Conservation (phyloP, 495 filamentous ascomycete genomes). For the Letharia columbiana region DNA sequence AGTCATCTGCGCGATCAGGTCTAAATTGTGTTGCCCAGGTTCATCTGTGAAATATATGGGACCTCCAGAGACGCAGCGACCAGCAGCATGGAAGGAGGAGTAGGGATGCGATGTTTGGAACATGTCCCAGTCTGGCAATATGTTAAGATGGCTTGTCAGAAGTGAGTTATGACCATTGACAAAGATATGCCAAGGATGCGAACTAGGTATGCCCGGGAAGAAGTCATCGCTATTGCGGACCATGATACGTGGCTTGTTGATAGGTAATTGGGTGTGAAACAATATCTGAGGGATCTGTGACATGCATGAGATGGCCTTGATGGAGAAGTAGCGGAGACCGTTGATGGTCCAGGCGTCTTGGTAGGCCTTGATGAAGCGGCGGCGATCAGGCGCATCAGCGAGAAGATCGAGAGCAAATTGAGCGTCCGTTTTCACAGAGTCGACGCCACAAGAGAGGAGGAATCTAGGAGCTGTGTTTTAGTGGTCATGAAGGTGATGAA, state of each 20-base stretch:
- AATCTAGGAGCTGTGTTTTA: slow-evolving; percentile 38
- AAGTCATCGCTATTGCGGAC: slow-evolving; percentile 92
- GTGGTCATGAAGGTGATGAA: not conserved
- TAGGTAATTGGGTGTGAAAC: slow-evolving; percentile 73
- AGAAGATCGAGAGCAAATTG: slow-evolving; percentile 81
- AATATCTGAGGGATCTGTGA: slow-evolving; percentile 73
- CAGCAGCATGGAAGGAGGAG: slow-evolving; percentile 77
- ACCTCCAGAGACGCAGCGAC: slow-evolving; percentile 80
- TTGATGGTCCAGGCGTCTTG: slow-evolving; percentile 80
- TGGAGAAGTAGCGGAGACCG: slow-evolving; percentile 66
- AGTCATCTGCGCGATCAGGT: slow-evolving; percentile 70
- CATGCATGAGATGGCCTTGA: slow-evolving; percentile 84
- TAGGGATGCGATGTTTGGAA: slow-evolving; percentile 82
- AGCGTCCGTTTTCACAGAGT: slow-evolving; percentile 83
- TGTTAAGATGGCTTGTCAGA: slow-evolving; percentile 63
- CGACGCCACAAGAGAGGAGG: slow-evolving; percentile 57
- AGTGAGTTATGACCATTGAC: slow-evolving; percentile 88
- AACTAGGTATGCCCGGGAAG: slow-evolving; percentile 67
- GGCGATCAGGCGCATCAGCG: slow-evolving; percentile 54
- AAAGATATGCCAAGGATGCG: slow-evolving; percentile 92
- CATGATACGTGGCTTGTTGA: slow-evolving; percentile 57
- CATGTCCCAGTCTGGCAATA: slow-evolving; percentile 97
- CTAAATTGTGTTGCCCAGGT: slow-evolving; percentile 68
- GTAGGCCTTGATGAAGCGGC: slow-evolving; percentile 60
- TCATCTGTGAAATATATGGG: slow-evolving; percentile 90